Base-by-base conservation (phyloP, 371 early-diverging fungal genomes). In the Polyrhizophydium stewartii region DNA sequence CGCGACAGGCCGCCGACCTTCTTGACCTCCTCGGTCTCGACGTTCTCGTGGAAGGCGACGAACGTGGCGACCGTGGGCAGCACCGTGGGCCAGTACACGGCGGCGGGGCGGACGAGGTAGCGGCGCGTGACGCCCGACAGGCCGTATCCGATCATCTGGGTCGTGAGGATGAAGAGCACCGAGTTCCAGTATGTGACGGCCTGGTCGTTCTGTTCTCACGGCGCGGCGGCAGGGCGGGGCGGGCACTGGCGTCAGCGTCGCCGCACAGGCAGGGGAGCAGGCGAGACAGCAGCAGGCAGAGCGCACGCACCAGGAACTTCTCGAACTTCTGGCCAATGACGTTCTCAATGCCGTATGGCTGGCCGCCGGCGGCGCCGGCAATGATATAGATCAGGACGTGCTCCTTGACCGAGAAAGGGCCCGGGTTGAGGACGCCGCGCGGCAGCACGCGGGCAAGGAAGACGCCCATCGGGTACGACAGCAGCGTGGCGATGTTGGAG, bases 341-440 rank as follows among this genome's bases (percentile, higher is more conserved):
- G 55, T 89, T 86, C 66, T 91, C 88, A 27, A 89, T 77, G 27
- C 88, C 89, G 69, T 89, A 89, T 19, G 62, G 62, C 49, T 28
- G 22, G 87, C 87, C 85, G 52, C 67, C 68, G 45, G 87, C 87
- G 28, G 71, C 55, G 2, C 50, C 32, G 52, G 72, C 68, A 12
- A 65, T 61, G 57, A 85, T 79, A 22, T 83, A 83, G 47, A 92
- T 85, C 33, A 93, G 69, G 25, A 86, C 89, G 61, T 92, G 92
- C 72, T 93, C 93, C 70, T 93, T 93, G 68, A 90, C 84, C 62
- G 85, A 85, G 76, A 93, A 93, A 0, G 90, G 89, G 9, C 92
- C 92, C 1, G 93, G 92, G 47, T 93, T 93, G 64, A 85, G 80
- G 40, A 63, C 38, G 31, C 68, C 65, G 24, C 47, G 38, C 25